phyloP scores from a whole-genome alignment of 2,329 filamentous ascomycete genomes.

The Scedosporium boydii region DNA sequence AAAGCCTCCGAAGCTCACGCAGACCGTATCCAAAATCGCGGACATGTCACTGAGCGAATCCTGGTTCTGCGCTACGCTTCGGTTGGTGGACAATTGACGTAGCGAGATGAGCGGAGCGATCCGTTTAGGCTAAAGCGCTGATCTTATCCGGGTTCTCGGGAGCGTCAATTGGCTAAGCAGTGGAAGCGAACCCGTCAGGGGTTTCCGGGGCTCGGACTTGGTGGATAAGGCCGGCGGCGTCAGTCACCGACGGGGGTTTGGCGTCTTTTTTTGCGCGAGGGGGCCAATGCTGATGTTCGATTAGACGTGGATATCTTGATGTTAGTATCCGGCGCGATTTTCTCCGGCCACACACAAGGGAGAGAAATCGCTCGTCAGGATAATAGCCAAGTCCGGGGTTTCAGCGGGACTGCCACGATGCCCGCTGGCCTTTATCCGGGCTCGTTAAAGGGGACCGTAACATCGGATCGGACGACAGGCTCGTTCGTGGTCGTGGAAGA shows the following conservation, averaged over 20 bases:
- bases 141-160: background rate
- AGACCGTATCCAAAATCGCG: background rate
- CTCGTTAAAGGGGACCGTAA: background rate
- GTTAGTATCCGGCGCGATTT: background rate
- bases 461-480: too few species aligned
- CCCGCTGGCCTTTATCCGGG: background rate
- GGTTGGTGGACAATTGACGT: background rate
- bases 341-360: background rate
- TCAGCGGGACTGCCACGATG: background rate
- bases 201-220: background rate
- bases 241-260: too few species aligned
- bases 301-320: background rate
- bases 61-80: background rate
- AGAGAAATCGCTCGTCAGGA: background rate
- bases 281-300: background rate
- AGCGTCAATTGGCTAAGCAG: background rate
- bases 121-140: conserved; percentile 1
- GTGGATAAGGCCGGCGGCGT: too few species aligned
- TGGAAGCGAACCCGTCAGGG: too few species aligned
- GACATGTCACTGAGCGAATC: background rate
- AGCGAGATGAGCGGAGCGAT: background rate
- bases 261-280: too few species aligned
- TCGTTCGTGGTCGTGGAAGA: background rate
- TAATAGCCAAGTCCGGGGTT: background rate
- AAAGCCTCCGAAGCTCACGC: background rate